These are phyloP conservation scores for Kazachstania taianensis DNA, from an alignment of 805 yeast genomes.

Conservation along the genomic window DNA sequence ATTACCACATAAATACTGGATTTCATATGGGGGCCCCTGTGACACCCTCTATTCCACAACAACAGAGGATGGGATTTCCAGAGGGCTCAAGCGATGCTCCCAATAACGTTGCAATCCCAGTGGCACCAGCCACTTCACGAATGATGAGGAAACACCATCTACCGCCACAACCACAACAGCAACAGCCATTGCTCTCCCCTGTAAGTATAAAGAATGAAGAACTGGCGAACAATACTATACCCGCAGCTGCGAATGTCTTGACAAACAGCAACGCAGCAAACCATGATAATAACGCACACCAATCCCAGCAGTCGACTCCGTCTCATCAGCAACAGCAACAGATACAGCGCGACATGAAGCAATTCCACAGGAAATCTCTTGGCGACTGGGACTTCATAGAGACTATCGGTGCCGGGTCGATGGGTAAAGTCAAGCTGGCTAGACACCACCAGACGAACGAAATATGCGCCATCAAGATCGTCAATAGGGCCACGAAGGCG, in stretches of 20 bases:
- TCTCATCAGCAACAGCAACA: slow-evolving; percentile 9
- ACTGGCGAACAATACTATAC: background rate
- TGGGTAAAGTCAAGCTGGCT: slow-evolving; percentile 97
- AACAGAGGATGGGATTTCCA: too few relatives aligned
- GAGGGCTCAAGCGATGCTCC: background rate
- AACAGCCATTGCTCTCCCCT: background rate
- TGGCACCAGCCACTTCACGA: slow-evolving; percentile 29
- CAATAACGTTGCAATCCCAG: too few relatives aligned
- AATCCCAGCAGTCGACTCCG: background rate
- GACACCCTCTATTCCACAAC: too few relatives aligned
- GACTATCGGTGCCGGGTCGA: slow-evolving; percentile 96
- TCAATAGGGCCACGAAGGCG: slow-evolving; percentile 76
- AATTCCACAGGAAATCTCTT: slow-evolving; percentile 73
- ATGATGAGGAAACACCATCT: slow-evolving; percentile 22
- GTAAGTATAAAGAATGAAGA: background rate
- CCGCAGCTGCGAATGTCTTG: too few relatives aligned
- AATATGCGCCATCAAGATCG: slow-evolving; percentile 85
- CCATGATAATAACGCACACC: too few relatives aligned
- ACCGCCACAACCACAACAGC: slow-evolving; percentile 1
- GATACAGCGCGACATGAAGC: slow-evolving; percentile 15
- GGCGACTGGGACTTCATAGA: slow-evolving; percentile 96
- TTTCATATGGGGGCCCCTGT: slow-evolving; percentile 23
- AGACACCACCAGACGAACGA: slow-evolving; percentile 72
- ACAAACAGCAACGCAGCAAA: too few relatives aligned
- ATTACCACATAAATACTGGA: slow-evolving; percentile 23